Evolutionary conservation across 352 stramenopile genomes (phyloP), one percentile per base, ranked within the genome.

Genomic region (Blastocystis sp.): DNA sequence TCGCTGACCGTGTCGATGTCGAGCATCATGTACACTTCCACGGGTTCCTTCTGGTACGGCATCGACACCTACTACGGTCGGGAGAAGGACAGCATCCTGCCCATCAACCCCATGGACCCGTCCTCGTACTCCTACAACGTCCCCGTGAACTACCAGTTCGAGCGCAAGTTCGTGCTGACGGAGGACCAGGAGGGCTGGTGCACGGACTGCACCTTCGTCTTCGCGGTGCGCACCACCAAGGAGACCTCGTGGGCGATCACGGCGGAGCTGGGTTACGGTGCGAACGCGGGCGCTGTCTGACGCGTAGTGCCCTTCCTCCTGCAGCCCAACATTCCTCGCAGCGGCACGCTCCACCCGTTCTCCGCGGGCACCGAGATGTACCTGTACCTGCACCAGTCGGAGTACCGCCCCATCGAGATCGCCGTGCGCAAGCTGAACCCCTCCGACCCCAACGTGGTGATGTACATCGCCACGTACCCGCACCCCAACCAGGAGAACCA

Each of bases 171-270:
- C 33, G 29, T 67, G n/a, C 10, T 85, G 13, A 85, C 74, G 35
- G 74, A 85, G 74, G 61, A 85, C 61, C n/a, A 85, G 50, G 50
- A 66, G 33, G 74, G 74, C 31, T 85, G 51, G 41, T 85, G 74
- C 61, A 63, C 60, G 6, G 74, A 85, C 51, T 85, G 74, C 41
- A 85, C 74, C 12, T 85, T 85, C 60, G 74, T 51, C 29, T 85
- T 85, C 60, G 65, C 74, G 29, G 45, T 85, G 26, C 74, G 74
- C 37, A 69, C 74, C 19, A 85, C 51, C 19, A 66, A 67, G 33
- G 74, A 85, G 29, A 85, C 74, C 13, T 13, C 31, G 24, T 85
- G 74, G 74, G 31, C 50, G 3, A 67, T 85, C 61, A 69, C 50
- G 24, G 74, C 74, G 19, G 74, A 85, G 37, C 61, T 85, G 9